These are phyloP conservation scores for Otatea glauca DNA, from an alignment of 176 grass and related monocot species.

Conservation along the genomic window DNA sequence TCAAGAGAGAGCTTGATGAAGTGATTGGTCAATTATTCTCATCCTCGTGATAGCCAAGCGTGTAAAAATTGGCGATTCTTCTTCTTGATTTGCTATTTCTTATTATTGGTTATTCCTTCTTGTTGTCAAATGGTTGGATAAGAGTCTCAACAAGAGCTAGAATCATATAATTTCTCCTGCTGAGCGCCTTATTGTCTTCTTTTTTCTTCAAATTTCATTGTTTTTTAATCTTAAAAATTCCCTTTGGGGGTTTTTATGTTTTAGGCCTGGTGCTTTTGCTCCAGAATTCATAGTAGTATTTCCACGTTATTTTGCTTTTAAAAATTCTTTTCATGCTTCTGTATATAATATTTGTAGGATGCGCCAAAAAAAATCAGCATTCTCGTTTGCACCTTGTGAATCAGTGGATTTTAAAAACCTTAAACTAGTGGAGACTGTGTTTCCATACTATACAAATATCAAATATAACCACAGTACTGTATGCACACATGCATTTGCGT, in stretches of 20 bases:
- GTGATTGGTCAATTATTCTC: not conserved
- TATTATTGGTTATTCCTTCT: not conserved
- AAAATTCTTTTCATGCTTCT: not conserved
- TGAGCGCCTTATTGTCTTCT: not conserved
- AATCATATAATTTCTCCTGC: not conserved
- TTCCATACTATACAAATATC: conserved; percentile 24
- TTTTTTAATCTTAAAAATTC: not conserved
- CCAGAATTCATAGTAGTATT: not conserved
- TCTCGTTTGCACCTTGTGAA: conserved; percentile 16
- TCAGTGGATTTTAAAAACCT: conserved; percentile 26
- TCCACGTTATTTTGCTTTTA: not conserved
- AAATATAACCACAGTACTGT: conserved; percentile 30
- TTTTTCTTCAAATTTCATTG: conserved; percentile 6
- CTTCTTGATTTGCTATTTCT: not conserved
- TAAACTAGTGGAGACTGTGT: conserved; percentile 24
- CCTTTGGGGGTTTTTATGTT: not conserved
- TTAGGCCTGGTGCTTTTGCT: not conserved
- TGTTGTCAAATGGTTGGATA: conserved; percentile 14
- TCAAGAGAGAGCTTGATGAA: conserved; percentile 2
- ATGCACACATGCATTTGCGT: conserved; percentile 3
- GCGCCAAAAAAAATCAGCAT: not conserved
- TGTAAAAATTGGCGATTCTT: not conserved
- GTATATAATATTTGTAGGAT: not conserved
- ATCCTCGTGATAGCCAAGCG: not conserved
- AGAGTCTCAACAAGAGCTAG: not conserved